Evolutionary conservation across 441 rosid genomes (phyloP), one percentile per base, ranked within the genome.

Genomic region (Bruguiera hainesii): DNA sequence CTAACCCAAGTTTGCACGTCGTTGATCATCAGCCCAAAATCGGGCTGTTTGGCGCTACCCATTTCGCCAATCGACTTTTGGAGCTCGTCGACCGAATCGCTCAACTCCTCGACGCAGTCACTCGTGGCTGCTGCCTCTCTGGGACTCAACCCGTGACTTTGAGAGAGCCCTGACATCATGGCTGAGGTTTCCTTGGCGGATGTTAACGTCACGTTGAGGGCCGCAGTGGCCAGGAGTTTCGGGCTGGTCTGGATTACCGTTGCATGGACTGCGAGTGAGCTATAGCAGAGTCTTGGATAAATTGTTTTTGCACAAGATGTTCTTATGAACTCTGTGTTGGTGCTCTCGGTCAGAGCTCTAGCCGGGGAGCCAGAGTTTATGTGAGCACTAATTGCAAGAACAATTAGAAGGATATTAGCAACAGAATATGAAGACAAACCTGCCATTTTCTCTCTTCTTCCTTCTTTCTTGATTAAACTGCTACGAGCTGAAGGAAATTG

Each of bases 1-100:
- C 97, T 87, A 31, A 80, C 91, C 97, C 97, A 89, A 6, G 93
- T 89, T 73, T 87, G 84, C 3, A 89, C 53, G 61, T 89, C 84
- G 60, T 62, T 84, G 48, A 91, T 80, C 71, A 69, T 74, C 0
- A 80, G 56, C 53, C 48, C 64, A 13, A 79, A 85, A 74, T 87
- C 63, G 13, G 83, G 64, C 28, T 67, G 68, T 74, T 76, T 74
- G 5, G 67, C 35, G 19, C 55, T 68, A 21, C 79, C 67, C 90
- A 89, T 78, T 77, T 91, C 91, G 1, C 62, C 76, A 7, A 85
- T 76, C 8, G 97, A 91, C 53, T 73, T 81, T 28, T 78, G 68
- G 9, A 91, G 76, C 75, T 82, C 86, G 11, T 84, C 86, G 35
- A 84, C 76, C 1, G 94, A 63, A 69, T 82, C 89, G 25, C 76